A percentile compares a stretch with the other conserved stretches of the same genome.
Evolutionary conservation across 2,329 filamentous ascomycete genomes (phyloP).

Genomic region (Biscogniauxia marginata): DNA sequence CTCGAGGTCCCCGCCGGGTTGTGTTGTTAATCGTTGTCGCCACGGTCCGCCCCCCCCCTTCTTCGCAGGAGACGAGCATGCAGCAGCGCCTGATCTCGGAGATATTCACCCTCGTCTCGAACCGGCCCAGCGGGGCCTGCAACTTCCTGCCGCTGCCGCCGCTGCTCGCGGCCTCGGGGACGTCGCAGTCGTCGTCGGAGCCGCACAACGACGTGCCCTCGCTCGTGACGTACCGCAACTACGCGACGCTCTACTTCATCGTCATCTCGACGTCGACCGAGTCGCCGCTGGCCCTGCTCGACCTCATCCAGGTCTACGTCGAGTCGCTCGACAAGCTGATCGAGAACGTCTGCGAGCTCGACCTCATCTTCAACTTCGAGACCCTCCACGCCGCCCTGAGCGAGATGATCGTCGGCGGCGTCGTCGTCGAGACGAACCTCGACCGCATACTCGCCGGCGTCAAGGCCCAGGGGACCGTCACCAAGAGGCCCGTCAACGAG

Average conservation of each 20-base stretch:
- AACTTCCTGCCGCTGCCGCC: conserved; percentile 88
- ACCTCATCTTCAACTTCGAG: conserved; percentile 99
- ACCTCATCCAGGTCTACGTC: conserved; percentile 97
- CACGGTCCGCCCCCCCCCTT: not conserved
- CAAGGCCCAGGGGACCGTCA: conserved; percentile 70
- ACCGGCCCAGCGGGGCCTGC: conserved; percentile 87
- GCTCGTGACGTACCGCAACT: conserved; percentile 96
- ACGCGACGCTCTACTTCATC: conserved; percentile 98
- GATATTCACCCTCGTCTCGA: conserved; percentile 93
- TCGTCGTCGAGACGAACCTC: conserved; percentile 88
- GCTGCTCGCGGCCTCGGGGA: conserved; percentile 60
- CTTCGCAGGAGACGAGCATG: conserved; percentile 82
- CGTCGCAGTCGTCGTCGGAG: conserved; percentile 63
- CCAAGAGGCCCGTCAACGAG: conserved; percentile 77
- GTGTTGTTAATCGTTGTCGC: no score
- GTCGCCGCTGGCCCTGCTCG: conserved; percentile 89
- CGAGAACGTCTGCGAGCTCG: conserved; percentile 97
- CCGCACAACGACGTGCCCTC: conserved; percentile 86
- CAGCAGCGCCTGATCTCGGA: conserved; percentile 96
- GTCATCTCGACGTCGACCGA: conserved; percentile 96
- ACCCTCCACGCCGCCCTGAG: conserved; percentile 85
- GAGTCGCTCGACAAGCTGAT: conserved; percentile 93
- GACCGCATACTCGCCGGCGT: conserved; percentile 88
- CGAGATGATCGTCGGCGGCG: conserved; percentile 94
- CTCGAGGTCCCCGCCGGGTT: not conserved